A percentile compares a stretch with the other conserved stretches of the same genome.
Evolutionary conservation across 768 basidiomycete species (phyloP).

Genomic region (Tubosaeta brunneosetosa): DNA sequence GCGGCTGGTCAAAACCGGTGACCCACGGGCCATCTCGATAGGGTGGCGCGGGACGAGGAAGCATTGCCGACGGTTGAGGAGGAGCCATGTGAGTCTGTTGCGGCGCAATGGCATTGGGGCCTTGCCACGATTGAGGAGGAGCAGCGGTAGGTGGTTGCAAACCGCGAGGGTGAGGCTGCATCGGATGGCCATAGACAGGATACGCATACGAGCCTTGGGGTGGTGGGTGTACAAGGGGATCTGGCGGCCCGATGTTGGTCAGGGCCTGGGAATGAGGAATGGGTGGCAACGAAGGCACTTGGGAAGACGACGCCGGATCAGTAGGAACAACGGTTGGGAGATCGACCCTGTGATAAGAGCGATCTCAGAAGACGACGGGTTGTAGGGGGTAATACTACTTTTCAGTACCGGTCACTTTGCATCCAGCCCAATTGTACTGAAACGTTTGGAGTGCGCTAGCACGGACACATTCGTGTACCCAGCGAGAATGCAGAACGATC

Average conservation of each 20-base stretch:
- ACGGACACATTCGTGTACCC: constrained; percentile 77
- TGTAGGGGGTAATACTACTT: constrained; percentile 40
- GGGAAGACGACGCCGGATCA: constrained; percentile 23
- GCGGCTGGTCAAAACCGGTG: constrained; percentile 46
- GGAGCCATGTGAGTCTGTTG: constrained; percentile 59
- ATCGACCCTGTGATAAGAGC: constrained; percentile 20
- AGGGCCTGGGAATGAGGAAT: constrained; percentile 28
- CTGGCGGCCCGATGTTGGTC: constrained; percentile 24
- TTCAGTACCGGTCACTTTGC: constrained; percentile 74
- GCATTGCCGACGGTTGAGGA: constrained; percentile 41
- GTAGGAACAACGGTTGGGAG: constrained; percentile 15
- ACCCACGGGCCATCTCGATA: constrained; percentile 57
- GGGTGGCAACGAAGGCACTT: constrained; percentile 22
- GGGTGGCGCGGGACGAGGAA: constrained; percentile 40
- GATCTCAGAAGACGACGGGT: not conserved
- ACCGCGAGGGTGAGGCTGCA: constrained; percentile 35
- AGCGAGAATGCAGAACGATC: constrained; percentile 65
- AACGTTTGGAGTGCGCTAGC: constrained; percentile 67
- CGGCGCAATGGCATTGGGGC: constrained; percentile 54
- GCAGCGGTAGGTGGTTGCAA: constrained; percentile 45
- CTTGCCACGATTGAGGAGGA: constrained; percentile 64
- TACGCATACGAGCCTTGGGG: constrained; percentile 28
- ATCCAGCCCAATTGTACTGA: constrained; percentile 72
- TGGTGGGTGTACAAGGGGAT: constrained; percentile 28
- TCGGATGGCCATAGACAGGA: constrained; percentile 38